Evolutionary conservation across 495 filamentous ascomycete genomes (phyloP), one percentile per base, ranked within the genome.

Genomic region (Penicillium maclennaniae): DNA sequence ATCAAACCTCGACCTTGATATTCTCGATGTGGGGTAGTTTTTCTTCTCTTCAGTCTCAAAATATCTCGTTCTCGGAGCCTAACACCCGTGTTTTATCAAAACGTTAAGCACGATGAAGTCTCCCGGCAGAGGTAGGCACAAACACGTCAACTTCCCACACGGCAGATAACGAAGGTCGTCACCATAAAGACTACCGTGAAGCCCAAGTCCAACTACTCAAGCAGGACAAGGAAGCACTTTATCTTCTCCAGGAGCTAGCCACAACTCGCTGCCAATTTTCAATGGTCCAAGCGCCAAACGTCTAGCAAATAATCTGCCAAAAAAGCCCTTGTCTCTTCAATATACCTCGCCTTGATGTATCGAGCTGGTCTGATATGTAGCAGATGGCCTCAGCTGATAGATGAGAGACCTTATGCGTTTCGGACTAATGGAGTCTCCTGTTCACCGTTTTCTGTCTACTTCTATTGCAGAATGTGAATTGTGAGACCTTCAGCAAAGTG

Each of bases 161-260:
- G 23, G 23, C 2, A 31, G 6, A 31, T 1, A 31, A 56, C 51
- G 39, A 45, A 47, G 16, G 38, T 46, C 14, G 45, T 49, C 41
- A 45, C 12, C 17, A 10, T 19, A 8, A 67, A 21, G 72, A 77
- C 56, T 77, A 67, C 64, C 51, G 66, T 40, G 34, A 47, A n/a
- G 70, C 71, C 16, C 74, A 71, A 34, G 60, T 63, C n/a, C 51
- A 61, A 1, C 69, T 76, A 36, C 68, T 76, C 49, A 47, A 51
- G 3, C 63, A 75, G 51, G 74, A 78, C 45, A 76, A 73, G 60
- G 71, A 55, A 7, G 56, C 62, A 17, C 66, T 62, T 6, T 67
- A 47, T 8, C 56, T 63, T 15, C 54, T 51, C 42, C 68, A 69
- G 43, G 54, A 47, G 10, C 55, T 78, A 41, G 54, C 61, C n/a